Evolutionary conservation across 2,329 filamentous ascomycete species (phyloP), one percentile per base, ranked within the genome.

Genomic region (Colletotrichum nymphaeae): DNA sequence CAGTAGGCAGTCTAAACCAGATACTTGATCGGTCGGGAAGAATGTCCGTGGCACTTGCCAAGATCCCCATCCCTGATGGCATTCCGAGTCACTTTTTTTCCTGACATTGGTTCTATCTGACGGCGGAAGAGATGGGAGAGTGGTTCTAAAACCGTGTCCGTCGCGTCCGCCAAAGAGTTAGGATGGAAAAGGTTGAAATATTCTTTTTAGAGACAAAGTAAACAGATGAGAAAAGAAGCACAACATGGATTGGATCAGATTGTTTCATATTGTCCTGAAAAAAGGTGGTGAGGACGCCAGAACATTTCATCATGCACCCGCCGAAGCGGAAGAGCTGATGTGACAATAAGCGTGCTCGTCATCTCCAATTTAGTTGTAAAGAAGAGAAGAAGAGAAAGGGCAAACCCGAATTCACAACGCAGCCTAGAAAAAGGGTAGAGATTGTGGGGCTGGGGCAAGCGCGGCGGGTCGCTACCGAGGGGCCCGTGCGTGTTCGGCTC

Each of bases 311-410:
- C 90, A 92, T 87, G 85, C 85, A 86, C 86, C 88, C 86, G 84
- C 83, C 81, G 79, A 84, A 83, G 85, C 84, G 84, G 86, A 87
- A 85, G 82, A 79, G 83, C 83, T 84, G 84, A 88, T 92, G 83
- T 85, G 83, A 88, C 86, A 81, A 83, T 84, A 88, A 88, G 89
- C 90, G 88, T 86, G 86, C 91, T 93, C 93, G 89, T 95, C 93
- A 93, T 87, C 82, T 90, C 91, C 92, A 92, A 89, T 90, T 90
- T 94, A 94, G 92, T 94, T 84, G 88, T 90, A 83, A 81, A 84
- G 87, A 88, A 85, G 82, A 84, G 83, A 77, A 78, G 81, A 79
- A 78, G 75, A 71, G 78, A 79, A 69, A 75, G 76, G 67, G 76
- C 67, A 72, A 76, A 63, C 24, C 26, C 26, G n/a, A 5, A 46